A percentile compares a stretch with the other conserved stretches of the same genome.
phyloP scores from a whole-genome alignment of 2,329 filamentous ascomycete species.

The Fusarium keratoplasticum region DNA sequence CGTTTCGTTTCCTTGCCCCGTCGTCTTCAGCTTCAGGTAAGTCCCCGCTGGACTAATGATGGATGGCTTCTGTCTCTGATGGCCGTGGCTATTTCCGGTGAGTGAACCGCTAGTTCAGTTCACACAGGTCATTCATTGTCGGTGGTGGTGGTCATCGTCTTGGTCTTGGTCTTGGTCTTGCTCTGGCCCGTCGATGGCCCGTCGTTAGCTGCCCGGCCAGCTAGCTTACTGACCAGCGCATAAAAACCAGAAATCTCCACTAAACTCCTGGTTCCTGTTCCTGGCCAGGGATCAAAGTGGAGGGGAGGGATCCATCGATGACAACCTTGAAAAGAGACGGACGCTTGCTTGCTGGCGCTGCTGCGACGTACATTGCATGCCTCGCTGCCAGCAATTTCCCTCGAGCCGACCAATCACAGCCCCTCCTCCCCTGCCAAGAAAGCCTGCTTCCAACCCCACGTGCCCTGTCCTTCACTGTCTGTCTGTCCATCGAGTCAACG shows the following conservation, averaged over 20 bases:
- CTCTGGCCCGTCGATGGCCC: neutral
- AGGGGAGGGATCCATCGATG: neutral
- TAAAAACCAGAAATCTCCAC: slow-evolving; percentile 17
- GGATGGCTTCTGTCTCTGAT: neutral
- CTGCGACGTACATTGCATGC: slow-evolving; percentile 21
- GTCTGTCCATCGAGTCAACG: neutral
- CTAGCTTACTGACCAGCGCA: neutral
- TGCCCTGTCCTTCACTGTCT: neutral
- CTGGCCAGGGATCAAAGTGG: neutral
- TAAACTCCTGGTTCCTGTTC: neutral
- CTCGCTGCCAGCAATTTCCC: slow-evolving; percentile 19
- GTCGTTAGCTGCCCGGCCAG: neutral
- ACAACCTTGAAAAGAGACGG: slow-evolving; percentile 1
- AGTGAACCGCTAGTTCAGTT: slow-evolving; percentile 10
- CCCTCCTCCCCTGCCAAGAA: slow-evolving; percentile 38
- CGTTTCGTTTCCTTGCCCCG: slow-evolving; percentile 18
- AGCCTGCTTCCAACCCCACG: neutral
- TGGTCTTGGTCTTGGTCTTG: neutral
- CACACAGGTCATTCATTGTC: neutral
- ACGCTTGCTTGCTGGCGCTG: slow-evolving; percentile 7
- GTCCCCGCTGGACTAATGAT: neutral
- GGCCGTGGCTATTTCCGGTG: slow-evolving; percentile 17
- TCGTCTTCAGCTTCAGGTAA: slow-evolving; percentile 35
- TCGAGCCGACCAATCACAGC: slow-evolving; percentile 19
- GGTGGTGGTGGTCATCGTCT: neutral